A percentile compares a stretch with the other conserved stretches of the same genome.
These are phyloP conservation scores for Gyromitra esculenta DNA, from an alignment of 2,329 filamentous ascomycete species.

Conservation along the genomic window DNA sequence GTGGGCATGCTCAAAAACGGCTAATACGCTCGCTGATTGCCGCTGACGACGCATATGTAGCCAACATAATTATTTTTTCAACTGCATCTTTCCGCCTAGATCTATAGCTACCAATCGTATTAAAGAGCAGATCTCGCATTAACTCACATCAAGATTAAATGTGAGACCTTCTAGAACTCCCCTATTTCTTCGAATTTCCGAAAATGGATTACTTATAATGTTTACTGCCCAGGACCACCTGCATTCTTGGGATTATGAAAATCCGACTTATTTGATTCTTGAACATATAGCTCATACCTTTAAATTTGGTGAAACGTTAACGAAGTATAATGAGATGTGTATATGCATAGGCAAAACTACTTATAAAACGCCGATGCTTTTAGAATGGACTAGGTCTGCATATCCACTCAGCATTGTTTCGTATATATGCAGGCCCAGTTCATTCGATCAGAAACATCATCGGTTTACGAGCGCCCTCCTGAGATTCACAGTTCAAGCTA, in stretches of 20 bases:
- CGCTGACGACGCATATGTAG: neutral
- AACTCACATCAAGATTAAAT: neutral
- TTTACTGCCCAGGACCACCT: neutral
- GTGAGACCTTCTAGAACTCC: neutral
- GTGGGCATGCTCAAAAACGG: neutral
- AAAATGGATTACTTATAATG: neutral
- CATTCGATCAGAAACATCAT: neutral
- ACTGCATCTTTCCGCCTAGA: neutral
- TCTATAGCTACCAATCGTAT: neutral
- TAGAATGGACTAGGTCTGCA: neutral
- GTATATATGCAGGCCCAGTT: neutral
- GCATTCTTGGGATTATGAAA: neutral
- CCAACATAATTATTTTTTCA: conserved; percentile 4
- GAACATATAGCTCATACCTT: neutral
- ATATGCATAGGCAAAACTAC: conserved; percentile 3
- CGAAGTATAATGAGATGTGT: neutral
- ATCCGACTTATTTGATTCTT: neutral
- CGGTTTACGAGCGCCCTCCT: neutral
- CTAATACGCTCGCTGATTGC: conserved; percentile 2
- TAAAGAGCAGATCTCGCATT: neutral
- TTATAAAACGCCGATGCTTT: neutral
- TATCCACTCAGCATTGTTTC: neutral
- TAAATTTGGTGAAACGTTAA: neutral
- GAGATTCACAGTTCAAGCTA: neutral
- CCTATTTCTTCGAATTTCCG: neutral